Base-by-base conservation (phyloP, 176 grass and related monocot species). In the Oryza australiensis region DNA sequence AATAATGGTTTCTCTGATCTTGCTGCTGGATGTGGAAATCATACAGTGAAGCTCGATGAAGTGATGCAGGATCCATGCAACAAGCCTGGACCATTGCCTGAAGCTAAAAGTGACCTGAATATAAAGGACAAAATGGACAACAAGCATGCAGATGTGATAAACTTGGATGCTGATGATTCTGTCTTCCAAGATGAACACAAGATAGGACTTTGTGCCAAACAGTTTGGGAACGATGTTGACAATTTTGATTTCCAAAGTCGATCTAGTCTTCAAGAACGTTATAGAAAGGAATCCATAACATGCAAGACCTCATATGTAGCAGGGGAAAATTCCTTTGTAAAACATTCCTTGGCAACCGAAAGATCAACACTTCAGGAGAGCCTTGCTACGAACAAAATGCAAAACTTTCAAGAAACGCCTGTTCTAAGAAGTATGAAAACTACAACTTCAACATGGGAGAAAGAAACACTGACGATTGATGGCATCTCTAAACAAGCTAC, bases 381-480 rank as follows among this genome's bases (percentile, higher is more conserved):
- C 45, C 37, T 75, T 75, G 62, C 24, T 12, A 66, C 71, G 30
- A 32, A 53, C 33, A 80, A 83, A 68, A 53, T 63, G 29, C 73
- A 83, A 64, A 55, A 42, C 32, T 23, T 76, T 81, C 78, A 66
- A 30, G 81, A 87, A 48, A 80, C 34, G 64, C 33, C 45, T 66
- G 23, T 41, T 11, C 12, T 64, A 8, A 75, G 74, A 86, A 90
- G 55, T 28, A 70, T 60, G 55, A 77, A 80, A 5, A 26, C 15
- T 69, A 55, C 74, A 76, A 81, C 38, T 59, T 93, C 90, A 70
- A 82, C 64, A 26, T 71, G 75, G 82, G 76, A 49, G 64, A 91
- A 91, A 86, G 90, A 91, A 86, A 75, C 83, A 76, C 70, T 94
- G 77, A 76, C 85, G 57, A 93, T 95, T 73, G 76, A 65, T 75